Evolutionary conservation across 2,329 filamentous ascomycete species (phyloP), one percentile per base, ranked within the genome.

Genomic region (Xylariaceae sp.): DNA sequence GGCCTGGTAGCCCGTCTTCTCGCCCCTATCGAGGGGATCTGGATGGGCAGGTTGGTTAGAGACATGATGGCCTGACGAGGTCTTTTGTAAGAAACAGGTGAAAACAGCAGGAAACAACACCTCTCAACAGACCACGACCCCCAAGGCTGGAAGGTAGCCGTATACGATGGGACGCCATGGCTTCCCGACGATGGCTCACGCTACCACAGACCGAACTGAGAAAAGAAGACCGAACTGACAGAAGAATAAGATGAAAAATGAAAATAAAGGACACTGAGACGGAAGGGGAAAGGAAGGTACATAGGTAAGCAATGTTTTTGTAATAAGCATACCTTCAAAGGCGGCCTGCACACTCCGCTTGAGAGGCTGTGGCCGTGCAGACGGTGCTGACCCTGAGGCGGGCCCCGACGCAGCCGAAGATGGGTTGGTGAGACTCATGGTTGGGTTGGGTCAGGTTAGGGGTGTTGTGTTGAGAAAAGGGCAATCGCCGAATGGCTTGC

Each of bases 321-420:
- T n/a, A n/a, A n/a, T n/a, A n/a, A 21, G 59, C 67, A 53, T 67
- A 78, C 76, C 76, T 63, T 80, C 74, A 65, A 80, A 79, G 26
- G 73, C 70, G 45, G 74, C 68, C 59, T 79, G 75, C 39, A 76
- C 73, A 50, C 69, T 76, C 54, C 76, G 68, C 64, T 80, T 81
- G 38, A 78, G 60, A 18, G 63, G 64, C 51, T 71, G 69, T 24
- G 21, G 21, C 11, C 21, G 21, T 24, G 21, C n/a, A 43, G 59
- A 63, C 44, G 66, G 64, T 36, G 61, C 58, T 43, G 67, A 67
- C 31, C 53, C 65, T 40, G 71, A 73, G 28, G 64, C 65, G 37
- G 71, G 67, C 34, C 67, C 70, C 52, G 69, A 70, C 24, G 69
- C 62, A 47, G 58, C 69, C 49, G 73, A 70, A 31, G 71, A 61